phyloP scores from a whole-genome alignment of 345 rosid genomes.

The Dimocarpus longan region DNA sequence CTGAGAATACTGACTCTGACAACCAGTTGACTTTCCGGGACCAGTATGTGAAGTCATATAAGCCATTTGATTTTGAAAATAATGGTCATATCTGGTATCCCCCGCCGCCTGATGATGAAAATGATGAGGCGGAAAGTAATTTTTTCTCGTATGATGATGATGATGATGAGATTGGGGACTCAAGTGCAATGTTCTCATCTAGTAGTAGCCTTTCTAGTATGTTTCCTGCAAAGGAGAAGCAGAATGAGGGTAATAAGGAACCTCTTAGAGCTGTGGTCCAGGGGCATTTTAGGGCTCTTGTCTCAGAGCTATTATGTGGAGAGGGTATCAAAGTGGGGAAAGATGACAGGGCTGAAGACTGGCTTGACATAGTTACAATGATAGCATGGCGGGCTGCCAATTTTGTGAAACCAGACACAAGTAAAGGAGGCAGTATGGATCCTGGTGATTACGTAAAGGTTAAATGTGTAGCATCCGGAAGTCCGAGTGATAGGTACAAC shows the following conservation, averaged over 20 bases:
- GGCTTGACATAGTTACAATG: slow-evolving; percentile 81
- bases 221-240: slow-evolving; percentile 66
- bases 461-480: slow-evolving; percentile 91
- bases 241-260: slow-evolving; percentile 64
- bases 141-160: slow-evolving; percentile 81
- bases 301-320: slow-evolving; percentile 77
- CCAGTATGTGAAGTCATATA: slow-evolving; percentile 46
- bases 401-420: slow-evolving; percentile 95
- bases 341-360: slow-evolving; percentile 58
- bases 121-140: slow-evolving; percentile 74
- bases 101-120: slow-evolving; percentile 86
- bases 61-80: slow-evolving; percentile 82
- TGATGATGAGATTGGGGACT: slow-evolving; percentile 82
- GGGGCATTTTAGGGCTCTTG: slow-evolving; percentile 97
- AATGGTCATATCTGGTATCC: slow-evolving; percentile 88
- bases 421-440: slow-evolving; percentile 99
- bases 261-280: slow-evolving; percentile 75
- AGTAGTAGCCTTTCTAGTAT: slow-evolving; percentile 75
- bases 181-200: slow-evolving; percentile 69
- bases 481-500: slow-evolving; percentile 76
- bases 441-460: slow-evolving; percentile 93
- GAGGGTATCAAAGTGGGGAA: slow-evolving; percentile 58
- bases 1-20: slow-evolving; percentile 50
- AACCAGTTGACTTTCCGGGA: slow-evolving; percentile 34
- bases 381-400: slow-evolving; percentile 96